Conservation (phyloP, 768 basidiomycete genomes). For the Pulveroboletus frians region DNA sequence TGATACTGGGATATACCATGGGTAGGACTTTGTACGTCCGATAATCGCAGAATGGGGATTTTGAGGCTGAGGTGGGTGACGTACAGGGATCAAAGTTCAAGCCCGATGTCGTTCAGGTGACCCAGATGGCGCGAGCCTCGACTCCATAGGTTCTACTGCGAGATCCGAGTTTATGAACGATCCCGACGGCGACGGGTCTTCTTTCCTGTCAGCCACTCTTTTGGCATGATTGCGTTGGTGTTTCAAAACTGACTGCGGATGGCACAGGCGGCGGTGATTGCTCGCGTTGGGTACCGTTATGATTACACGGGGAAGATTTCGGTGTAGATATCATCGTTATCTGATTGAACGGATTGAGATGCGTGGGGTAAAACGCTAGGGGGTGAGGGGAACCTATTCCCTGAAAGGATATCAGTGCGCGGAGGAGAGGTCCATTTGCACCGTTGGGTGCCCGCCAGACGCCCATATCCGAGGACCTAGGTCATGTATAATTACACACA, state of each 20-base stretch:
- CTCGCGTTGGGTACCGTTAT: not conserved
- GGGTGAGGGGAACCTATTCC: too few relatives aligned
- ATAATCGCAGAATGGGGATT: conserved; percentile 14
- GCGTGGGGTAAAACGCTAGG: not conserved
- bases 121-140: not conserved
- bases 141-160: not conserved
- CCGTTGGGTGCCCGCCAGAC: too few relatives aligned
- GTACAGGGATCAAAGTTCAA: conserved; percentile 37
- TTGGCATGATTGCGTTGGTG: conserved; percentile 17
- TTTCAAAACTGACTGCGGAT: conserved; percentile 1
- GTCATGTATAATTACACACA: too few relatives aligned
- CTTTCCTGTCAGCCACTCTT: not conserved
- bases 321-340: too few relatives aligned
- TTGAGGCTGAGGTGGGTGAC: not conserved
- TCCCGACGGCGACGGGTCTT: conserved; percentile 19
- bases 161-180: not conserved
- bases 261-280: not conserved
- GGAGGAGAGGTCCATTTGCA: too few relatives aligned
- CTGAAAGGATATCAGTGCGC: too few relatives aligned
- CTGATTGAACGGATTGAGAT: not conserved
- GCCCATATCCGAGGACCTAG: too few relatives aligned
- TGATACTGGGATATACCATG: conserved; percentile 73
- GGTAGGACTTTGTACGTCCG: conserved; percentile 79
- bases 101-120: conserved; percentile 30
- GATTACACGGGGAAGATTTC: not conserved